These are phyloP conservation scores for Cyberlindnera amylophila DNA, from an alignment of 805 yeast species.

Conservation along the genomic window DNA sequence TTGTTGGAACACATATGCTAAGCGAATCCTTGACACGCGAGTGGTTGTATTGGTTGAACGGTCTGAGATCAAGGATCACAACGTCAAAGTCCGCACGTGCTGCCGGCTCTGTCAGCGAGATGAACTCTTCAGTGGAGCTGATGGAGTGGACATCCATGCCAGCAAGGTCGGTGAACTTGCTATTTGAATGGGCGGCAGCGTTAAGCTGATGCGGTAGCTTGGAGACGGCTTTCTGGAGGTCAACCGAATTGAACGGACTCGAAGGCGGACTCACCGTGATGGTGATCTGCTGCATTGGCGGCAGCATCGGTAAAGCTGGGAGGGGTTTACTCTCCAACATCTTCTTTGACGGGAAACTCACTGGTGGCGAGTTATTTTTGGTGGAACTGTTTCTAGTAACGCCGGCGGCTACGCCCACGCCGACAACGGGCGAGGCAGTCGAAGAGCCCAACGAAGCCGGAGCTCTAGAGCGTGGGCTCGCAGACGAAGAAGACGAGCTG, in stretches of 20 bases:
- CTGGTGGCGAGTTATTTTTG: not conserved
- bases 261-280: conserved; percentile 15
- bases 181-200: conserved; percentile 5
- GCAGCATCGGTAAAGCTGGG: not conserved
- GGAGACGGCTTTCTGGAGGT: conserved; percentile 8
- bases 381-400: not conserved
- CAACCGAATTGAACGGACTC: conserved; percentile 3
- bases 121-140: conserved; percentile 10
- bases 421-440: not conserved
- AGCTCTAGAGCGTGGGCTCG: not conserved
- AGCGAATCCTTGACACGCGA: conserved; percentile 58
- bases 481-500: conserved; percentile 1
- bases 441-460: not conserved
- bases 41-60: conserved; percentile 69
- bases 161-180: conserved; percentile 15
- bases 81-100: conserved; percentile 10
- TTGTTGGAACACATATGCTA: conserved; percentile 84
- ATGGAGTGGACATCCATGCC: conserved; percentile 15
- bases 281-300: conserved; percentile 9
- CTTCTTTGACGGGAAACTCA: not conserved
- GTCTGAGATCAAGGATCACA: conserved; percentile 57
- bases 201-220: conserved; percentile 14
- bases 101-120: not conserved
- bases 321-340: not conserved
- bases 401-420: too few species aligned